Conservation (phyloP, 805 yeast genomes). For the Saccharomyces mikatae region DNA sequence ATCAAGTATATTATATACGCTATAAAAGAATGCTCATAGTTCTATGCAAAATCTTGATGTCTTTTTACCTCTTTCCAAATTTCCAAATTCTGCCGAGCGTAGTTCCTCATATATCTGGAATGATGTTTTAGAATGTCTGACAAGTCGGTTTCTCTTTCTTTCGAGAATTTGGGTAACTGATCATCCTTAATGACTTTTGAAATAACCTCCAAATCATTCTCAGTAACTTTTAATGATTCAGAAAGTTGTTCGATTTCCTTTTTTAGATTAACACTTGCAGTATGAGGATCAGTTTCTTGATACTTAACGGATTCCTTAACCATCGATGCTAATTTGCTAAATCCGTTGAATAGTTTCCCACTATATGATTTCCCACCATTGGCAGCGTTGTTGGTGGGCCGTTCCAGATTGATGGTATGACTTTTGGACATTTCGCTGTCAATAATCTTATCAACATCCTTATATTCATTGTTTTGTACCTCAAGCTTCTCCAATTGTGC, state of each 20-base stretch:
- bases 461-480: slow-evolving; percentile 18
- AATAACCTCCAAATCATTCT: slow-evolving; percentile 26
- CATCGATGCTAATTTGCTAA: slow-evolving; percentile 25
- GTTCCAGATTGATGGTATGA: slow-evolving; percentile 14
- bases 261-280: slow-evolving; percentile 13
- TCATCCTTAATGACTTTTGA: slow-evolving; percentile 24
- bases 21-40: background rate
- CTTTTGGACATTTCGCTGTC: slow-evolving; percentile 17
- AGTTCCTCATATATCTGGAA: slow-evolving; percentile 23
- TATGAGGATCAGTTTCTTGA: slow-evolving; percentile 24
- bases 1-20: background rate
- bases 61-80: slow-evolving; percentile 23
- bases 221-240: slow-evolving; percentile 21
- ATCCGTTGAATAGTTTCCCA: slow-evolving; percentile 22
- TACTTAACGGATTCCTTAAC: slow-evolving; percentile 28
- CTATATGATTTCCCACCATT: slow-evolving; percentile 11
- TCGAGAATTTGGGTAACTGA: slow-evolving; percentile 27
- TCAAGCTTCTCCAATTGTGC: slow-evolving; percentile 22
- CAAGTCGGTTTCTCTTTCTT: slow-evolving; percentile 19
- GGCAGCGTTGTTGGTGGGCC: slow-evolving; percentile 3
- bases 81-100: slow-evolving; percentile 24
- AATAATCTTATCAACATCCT: slow-evolving; percentile 18
- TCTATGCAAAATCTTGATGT: background rate
- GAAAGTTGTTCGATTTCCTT: slow-evolving; percentile 21
- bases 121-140: slow-evolving; percentile 19